Conservation (phyloP, 306 rosid species). For the Abrus precatorius region DNA sequence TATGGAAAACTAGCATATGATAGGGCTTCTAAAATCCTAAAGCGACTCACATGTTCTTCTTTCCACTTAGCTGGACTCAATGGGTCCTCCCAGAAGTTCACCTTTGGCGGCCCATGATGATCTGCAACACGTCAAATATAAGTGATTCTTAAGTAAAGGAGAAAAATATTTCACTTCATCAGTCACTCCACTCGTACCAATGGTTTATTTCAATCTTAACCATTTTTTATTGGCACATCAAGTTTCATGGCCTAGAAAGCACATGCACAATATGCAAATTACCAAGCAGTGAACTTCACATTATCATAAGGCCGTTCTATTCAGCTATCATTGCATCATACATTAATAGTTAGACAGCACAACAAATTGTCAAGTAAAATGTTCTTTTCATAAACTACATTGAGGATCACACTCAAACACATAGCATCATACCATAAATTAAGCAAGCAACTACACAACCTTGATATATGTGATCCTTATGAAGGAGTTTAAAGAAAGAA, state of each 20-base stretch:
- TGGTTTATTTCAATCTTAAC: slow-evolving; percentile 7
- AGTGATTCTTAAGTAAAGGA: neutral
- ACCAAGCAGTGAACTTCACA: slow-evolving; percentile 1
- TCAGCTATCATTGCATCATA: slow-evolving; percentile 14
- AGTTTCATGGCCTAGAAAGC: slow-evolving; percentile 20
- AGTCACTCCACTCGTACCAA: slow-evolving; percentile 11
- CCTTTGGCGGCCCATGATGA: slow-evolving; percentile 73
- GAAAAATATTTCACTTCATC: slow-evolving; percentile 1
- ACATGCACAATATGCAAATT: neutral
- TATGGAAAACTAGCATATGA: slow-evolving; percentile 22
- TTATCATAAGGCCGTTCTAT: neutral
- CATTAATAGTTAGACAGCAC: neutral
- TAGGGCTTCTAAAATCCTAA: neutral
- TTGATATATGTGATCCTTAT: neutral
- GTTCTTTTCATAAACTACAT: neutral
- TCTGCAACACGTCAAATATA: slow-evolving; percentile 54
- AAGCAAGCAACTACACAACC: neutral
- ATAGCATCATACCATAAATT: neutral
- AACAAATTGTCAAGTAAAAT: neutral
- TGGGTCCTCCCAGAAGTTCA: slow-evolving; percentile 77
- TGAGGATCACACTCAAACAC: neutral
- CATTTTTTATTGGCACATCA: slow-evolving; percentile 1
- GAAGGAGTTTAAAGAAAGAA: neutral
- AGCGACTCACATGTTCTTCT: slow-evolving; percentile 66
- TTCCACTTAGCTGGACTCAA: slow-evolving; percentile 76